Evolutionary conservation across 2,329 filamentous ascomycete species (phyloP).

Genomic region (Colletotrichum sp.): DNA sequence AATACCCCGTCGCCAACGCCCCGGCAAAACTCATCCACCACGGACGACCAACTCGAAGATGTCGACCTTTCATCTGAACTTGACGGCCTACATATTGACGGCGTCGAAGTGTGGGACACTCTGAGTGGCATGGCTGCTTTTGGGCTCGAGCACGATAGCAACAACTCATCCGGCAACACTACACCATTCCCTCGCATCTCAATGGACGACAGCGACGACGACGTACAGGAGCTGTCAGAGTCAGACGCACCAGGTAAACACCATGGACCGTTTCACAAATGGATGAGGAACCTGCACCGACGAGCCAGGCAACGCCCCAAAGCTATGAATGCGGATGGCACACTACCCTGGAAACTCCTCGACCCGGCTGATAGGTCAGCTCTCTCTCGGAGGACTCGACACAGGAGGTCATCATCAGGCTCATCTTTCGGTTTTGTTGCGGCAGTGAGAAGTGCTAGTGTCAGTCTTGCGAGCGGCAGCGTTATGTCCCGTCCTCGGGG

Average conservation of each 20-base stretch:
- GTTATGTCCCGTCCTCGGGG: constrained; percentile 65
- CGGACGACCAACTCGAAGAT: constrained; percentile 33
- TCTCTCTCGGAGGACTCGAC: constrained; percentile 35
- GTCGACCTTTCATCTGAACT: constrained; percentile 33
- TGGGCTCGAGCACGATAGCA: constrained; percentile 39
- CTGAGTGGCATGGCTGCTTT: constrained; percentile 46
- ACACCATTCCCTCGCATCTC: constrained; percentile 24
- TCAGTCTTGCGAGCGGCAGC: constrained; percentile 78
- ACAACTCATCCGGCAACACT: constrained; percentile 11
- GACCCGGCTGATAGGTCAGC: constrained; percentile 27
- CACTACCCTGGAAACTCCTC: constrained; percentile 39
- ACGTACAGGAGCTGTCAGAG: constrained; percentile 6
- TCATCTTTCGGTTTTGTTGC: constrained; percentile 82
- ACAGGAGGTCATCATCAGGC: constrained; percentile 69
- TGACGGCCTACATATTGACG: constrained; percentile 29
- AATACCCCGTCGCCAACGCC: constrained; percentile 28
- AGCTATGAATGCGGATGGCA: constrained; percentile 25
- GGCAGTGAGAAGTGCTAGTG: constrained; percentile 80
- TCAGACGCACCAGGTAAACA: constrained; percentile 6
- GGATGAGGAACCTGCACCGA: constrained; percentile 73
- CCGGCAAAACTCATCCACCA: constrained; percentile 20
- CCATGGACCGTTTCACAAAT: constrained; percentile 69
- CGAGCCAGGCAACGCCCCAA: constrained; percentile 51
- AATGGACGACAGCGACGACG: constrained; percentile 24
- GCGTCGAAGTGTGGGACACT: constrained; percentile 38